Percentiles rank a stretch among this genome's conserved stretches.
Conservation (phyloP, 2,329 filamentous ascomycete species). For the Ilyonectria robusta region DNA sequence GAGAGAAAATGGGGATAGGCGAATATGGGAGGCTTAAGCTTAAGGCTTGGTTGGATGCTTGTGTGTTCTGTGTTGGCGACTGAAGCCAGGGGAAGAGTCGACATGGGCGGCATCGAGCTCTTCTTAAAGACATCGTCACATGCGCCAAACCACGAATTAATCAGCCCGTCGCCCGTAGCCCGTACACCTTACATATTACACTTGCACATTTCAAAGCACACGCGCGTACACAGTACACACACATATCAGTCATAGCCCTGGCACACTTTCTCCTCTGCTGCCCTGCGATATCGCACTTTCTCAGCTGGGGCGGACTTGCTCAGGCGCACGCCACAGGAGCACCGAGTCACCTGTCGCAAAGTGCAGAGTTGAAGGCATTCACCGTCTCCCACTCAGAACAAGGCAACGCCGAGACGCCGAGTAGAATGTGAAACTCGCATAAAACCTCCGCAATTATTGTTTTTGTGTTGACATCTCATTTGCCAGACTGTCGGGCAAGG, state of each 20-base stretch:
- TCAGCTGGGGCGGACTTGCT: slow-evolving; percentile 5
- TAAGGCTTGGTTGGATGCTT: background rate
- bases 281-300: slow-evolving; percentile 18
- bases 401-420: background rate
- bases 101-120: slow-evolving; percentile 3
- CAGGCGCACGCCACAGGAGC: background rate
- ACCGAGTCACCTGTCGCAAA: background rate
- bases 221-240: slow-evolving; percentile 1
- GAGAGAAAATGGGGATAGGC: background rate
- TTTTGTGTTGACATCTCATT: slow-evolving; percentile 4
- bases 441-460: background rate
- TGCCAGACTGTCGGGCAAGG: slow-evolving; percentile 1
- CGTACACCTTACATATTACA: background rate
- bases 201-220: slow-evolving; percentile 19
- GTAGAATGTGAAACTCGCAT: slow-evolving; percentile 11
- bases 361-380: slow-evolving; percentile 6
- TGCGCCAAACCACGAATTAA: slow-evolving; percentile 19
- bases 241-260: background rate
- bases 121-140: slow-evolving; percentile 18
- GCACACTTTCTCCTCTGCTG: background rate
- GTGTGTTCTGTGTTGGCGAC: background rate
- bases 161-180: slow-evolving; percentile 11
- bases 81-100: background rate
- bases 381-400: background rate
- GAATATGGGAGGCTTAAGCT: background rate